Conservation (phyloP, 2,329 filamentous ascomycete species). For the Monilinia laxa region DNA sequence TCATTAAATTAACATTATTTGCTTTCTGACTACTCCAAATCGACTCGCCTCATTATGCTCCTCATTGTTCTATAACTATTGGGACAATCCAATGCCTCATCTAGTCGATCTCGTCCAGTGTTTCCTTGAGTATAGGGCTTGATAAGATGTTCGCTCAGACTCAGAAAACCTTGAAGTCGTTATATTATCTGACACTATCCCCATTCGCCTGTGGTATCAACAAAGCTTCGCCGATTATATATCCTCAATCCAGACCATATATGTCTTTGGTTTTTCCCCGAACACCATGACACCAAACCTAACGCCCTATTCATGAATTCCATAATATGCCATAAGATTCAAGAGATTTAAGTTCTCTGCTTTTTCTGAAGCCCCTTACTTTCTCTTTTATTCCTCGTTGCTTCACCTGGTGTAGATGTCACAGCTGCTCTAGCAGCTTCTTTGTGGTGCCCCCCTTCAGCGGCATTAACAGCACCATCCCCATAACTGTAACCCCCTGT, state of each 20-base stretch:
- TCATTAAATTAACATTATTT: slow-evolving; percentile 5
- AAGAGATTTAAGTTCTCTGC: slow-evolving; percentile 21
- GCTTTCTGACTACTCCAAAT: neutral
- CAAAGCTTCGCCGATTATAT: slow-evolving; percentile 16
- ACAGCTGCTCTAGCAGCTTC: slow-evolving; percentile 23
- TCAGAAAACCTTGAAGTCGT: neutral
- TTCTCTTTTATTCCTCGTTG: slow-evolving; percentile 26
- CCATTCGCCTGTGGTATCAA: slow-evolving; percentile 16
- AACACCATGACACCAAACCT: slow-evolving; percentile 15
- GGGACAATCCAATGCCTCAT: too few species aligned
- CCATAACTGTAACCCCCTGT: slow-evolving; percentile 34
- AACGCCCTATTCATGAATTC: slow-evolving; percentile 12
- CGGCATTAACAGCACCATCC: slow-evolving; percentile 26
- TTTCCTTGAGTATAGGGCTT: neutral
- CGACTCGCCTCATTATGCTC: too few species aligned
- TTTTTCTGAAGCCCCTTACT: slow-evolving; percentile 30
- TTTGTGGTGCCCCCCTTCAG: slow-evolving; percentile 27
- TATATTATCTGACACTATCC: slow-evolving; percentile 1
- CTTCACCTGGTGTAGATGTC: slow-evolving; percentile 26
- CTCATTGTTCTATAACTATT: too few species aligned
- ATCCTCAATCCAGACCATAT: slow-evolving; percentile 12
- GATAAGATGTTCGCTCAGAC: neutral
- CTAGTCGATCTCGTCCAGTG: too few species aligned
- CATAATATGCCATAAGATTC: slow-evolving; percentile 6
- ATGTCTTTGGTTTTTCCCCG: slow-evolving; percentile 2